Conservation (phyloP, 2,329 filamentous ascomycete genomes). For the Colletotrichum trifolii region DNA sequence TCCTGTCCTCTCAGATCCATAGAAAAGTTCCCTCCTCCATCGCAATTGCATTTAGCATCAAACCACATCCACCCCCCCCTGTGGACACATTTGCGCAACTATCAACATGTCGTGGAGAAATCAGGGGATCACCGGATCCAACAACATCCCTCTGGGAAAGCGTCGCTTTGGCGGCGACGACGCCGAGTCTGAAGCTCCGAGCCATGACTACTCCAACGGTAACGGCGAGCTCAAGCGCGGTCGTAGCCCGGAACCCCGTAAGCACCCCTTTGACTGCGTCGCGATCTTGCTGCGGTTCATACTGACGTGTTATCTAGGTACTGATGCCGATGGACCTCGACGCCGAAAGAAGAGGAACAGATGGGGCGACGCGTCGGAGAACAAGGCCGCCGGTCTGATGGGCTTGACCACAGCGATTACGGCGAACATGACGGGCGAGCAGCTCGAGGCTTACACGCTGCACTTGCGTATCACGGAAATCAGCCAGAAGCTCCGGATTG, state of each 20-base stretch:
- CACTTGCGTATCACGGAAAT: slow-evolving; percentile 99
- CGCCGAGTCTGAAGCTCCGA: slow-evolving; percentile 44
- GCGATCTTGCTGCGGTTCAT: slow-evolving; percentile 13
- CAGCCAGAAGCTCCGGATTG: slow-evolving; percentile 98
- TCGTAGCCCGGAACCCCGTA: slow-evolving; percentile 87
- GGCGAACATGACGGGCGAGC: slow-evolving; percentile 97
- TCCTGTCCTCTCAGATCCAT: slow-evolving; percentile 11
- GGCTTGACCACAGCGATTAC: slow-evolving; percentile 95
- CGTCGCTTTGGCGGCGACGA: slow-evolving; percentile 82
- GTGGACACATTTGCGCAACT: slow-evolving; percentile 21
- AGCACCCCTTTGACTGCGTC: slow-evolving; percentile 43
- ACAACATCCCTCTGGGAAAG: slow-evolving; percentile 95
- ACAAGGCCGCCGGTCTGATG: slow-evolving; percentile 98
- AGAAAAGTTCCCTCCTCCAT: slow-evolving; percentile 30
- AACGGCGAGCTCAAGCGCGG: slow-evolving; percentile 80
- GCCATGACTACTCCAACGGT: slow-evolving; percentile 44
- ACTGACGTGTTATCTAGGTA: slow-evolving; percentile 52
- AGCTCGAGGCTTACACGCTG: slow-evolving; percentile 95
- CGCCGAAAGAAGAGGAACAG: slow-evolving; percentile 98
- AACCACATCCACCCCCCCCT: slow-evolving; percentile 11
- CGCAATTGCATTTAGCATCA: slow-evolving; percentile 16
- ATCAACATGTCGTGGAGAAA: slow-evolving; percentile 73
- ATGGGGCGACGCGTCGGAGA: slow-evolving; percentile 97
- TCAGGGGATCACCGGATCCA: slow-evolving; percentile 94
- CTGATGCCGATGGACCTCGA: slow-evolving; percentile 78